phyloP scores from a whole-genome alignment of 2,329 filamentous ascomycete species.

The Graphilbum ipis-grandicollis region DNA sequence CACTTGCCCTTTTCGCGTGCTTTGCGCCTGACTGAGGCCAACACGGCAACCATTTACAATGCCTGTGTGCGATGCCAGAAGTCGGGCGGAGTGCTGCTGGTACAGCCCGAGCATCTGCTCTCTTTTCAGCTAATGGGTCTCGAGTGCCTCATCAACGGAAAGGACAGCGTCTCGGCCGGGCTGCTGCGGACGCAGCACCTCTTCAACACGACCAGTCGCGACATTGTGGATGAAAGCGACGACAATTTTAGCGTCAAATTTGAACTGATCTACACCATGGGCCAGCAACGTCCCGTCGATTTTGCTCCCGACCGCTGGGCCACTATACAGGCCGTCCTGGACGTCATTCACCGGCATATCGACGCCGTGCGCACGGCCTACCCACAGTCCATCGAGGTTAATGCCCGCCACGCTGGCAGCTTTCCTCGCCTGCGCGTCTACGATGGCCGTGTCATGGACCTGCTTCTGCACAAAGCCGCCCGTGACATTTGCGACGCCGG shows the following conservation, averaged over 20 bases:
- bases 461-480: neutral
- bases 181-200: slow-evolving; percentile 11
- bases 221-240: slow-evolving; percentile 49
- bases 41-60: slow-evolving; percentile 18
- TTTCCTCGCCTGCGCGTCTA: neutral
- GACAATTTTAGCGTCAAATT: slow-evolving; percentile 44
- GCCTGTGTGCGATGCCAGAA: slow-evolving; percentile 29
- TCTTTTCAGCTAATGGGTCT: slow-evolving; percentile 46
- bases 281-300: slow-evolving; percentile 30
- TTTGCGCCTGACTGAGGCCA: slow-evolving; percentile 14
- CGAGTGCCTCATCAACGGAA: too few relatives aligned
- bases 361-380: too few relatives aligned
- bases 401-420: neutral
- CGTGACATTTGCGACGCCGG: neutral
- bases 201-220: slow-evolving; percentile 19
- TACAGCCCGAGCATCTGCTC: slow-evolving; percentile 46
- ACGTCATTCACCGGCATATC: slow-evolving; percentile 18
- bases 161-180: slow-evolving; percentile 17
- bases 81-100: slow-evolving; percentile 35
- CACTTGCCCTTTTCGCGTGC: slow-evolving; percentile 42
- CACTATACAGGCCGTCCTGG: slow-evolving; percentile 34
- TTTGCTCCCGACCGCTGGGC: slow-evolving; percentile 37
- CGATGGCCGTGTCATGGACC: neutral
- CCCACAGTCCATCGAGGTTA: too few relatives aligned
- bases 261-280: slow-evolving; percentile 47